These are phyloP conservation scores for Microcyclospora pomicola DNA, from an alignment of 2,329 filamentous ascomycete genomes.

Conservation along the genomic window DNA sequence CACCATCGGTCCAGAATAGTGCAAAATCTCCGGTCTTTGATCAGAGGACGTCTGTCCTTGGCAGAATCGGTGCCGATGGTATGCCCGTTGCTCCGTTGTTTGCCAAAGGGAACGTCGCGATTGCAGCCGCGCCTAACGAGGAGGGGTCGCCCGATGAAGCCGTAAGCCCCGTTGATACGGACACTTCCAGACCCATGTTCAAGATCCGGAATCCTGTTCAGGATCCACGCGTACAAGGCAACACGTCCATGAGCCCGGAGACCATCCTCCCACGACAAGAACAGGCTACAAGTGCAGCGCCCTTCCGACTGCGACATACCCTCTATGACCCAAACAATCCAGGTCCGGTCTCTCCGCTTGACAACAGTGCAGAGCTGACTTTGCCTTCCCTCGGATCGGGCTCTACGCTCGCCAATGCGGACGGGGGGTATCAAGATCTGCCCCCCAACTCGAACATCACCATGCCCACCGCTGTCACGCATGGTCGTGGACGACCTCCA, in stretches of 20 bases:
- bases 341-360: not conserved
- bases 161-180: constrained; percentile 1
- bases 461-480: constrained; percentile 4
- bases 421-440: not conserved
- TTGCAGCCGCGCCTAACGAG: not conserved
- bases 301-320: constrained; percentile 16
- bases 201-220: constrained; percentile 18
- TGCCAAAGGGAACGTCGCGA: not conserved
- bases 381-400: not conserved
- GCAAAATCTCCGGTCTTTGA: constrained; percentile 9
- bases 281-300: constrained; percentile 8
- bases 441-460: constrained; percentile 4
- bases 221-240: constrained; percentile 3
- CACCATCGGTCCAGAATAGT: constrained; percentile 9
- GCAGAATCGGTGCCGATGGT: constrained; percentile 16
- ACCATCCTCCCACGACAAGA: not conserved
- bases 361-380: not conserved
- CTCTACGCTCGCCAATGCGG: not conserved
- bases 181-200: constrained; percentile 9
- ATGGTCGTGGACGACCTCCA: not conserved
- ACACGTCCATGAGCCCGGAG: too few species aligned
- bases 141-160: not conserved
- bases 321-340: constrained; percentile 13
- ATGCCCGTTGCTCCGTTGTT: constrained; percentile 15
- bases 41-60: constrained; percentile 8